These are phyloP conservation scores for Pythium plurisporium DNA, from an alignment of 352 stramenopile species.

Conservation along the genomic window DNA sequence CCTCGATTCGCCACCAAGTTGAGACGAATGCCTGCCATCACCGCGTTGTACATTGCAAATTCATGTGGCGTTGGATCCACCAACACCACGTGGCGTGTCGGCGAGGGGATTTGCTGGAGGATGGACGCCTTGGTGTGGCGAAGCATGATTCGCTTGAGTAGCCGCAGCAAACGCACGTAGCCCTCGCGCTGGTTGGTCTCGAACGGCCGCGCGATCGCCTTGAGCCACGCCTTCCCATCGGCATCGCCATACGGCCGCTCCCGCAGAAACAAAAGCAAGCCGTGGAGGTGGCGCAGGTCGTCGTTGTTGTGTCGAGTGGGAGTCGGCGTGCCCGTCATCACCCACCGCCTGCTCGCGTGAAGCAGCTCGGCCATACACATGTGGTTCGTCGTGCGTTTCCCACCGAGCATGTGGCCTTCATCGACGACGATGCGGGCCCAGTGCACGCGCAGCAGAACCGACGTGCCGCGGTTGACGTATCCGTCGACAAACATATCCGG, in stretches of 20 bases:
- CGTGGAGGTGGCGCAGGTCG: conserved; percentile 88
- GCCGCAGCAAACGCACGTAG: conserved; percentile 69
- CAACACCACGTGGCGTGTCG: conserved; percentile 28
- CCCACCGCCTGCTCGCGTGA: conserved; percentile 86
- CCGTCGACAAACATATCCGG: conserved; percentile 54
- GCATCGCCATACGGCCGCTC: conserved; percentile 81
- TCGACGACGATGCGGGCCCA: conserved; percentile 93
- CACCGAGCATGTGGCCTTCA: conserved; percentile 93
- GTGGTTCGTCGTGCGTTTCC: conserved; percentile 51
- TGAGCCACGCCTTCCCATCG: conserved; percentile 70
- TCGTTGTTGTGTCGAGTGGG: conserved; percentile 79
- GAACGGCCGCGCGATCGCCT: conserved; percentile 72
- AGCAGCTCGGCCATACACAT: conserved; percentile 83
- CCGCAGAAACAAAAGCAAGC: conserved; percentile 88
- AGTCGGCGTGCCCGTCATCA: conserved; percentile 97
- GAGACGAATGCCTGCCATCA: conserved; percentile 35
- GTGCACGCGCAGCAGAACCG: conserved; percentile 56
- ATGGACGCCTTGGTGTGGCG: conserved; percentile 94
- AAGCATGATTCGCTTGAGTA: conserved; percentile 92
- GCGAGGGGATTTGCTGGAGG: conserved; percentile 37
- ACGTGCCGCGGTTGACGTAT: conserved; percentile 43
- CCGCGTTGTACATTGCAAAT: conserved; percentile 68
- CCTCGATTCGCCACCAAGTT: conserved; percentile 81
- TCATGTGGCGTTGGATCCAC: conserved; percentile 66
- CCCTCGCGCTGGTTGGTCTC: conserved; percentile 49